Percentiles rank a stretch among this genome's conserved stretches.
phyloP scores from a whole-genome alignment of 805 yeast genomes.

The Kluyveromyces nonfermentans region DNA sequence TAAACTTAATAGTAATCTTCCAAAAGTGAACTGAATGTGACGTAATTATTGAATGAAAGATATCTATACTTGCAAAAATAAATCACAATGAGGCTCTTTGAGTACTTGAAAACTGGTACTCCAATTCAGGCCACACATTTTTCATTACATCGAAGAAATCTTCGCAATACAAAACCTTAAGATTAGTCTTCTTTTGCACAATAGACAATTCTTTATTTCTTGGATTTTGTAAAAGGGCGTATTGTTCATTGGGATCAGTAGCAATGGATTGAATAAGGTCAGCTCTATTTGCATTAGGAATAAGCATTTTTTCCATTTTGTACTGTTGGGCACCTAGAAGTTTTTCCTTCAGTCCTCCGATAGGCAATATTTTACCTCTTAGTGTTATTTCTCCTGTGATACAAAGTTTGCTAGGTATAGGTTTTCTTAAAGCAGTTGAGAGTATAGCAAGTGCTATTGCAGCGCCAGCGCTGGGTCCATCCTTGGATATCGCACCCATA shows the following conservation, averaged over 20 bases:
- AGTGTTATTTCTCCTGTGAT: slow-evolving; percentile 85
- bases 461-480: slow-evolving; percentile 44
- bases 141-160: slow-evolving; percentile 71
- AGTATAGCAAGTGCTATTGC: slow-evolving; percentile 75
- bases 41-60: neutral
- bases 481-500: slow-evolving; percentile 55
- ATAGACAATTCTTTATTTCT: slow-evolving; percentile 7
- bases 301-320: slow-evolving; percentile 49
- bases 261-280: slow-evolving; percentile 54
- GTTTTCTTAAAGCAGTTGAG: slow-evolving; percentile 56
- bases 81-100: neutral
- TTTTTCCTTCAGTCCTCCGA: slow-evolving; percentile 76
- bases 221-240: neutral
- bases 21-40: neutral
- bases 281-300: slow-evolving; percentile 62
- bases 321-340: slow-evolving; percentile 70
- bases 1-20: no score
- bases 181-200: slow-evolving; percentile 43
- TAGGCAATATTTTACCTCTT: slow-evolving; percentile 68
- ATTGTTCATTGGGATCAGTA: slow-evolving; percentile 21
- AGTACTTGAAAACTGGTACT: neutral
- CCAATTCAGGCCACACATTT: slow-evolving; percentile 49
- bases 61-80: no score
- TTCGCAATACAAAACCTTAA: slow-evolving; percentile 54
- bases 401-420: slow-evolving; percentile 46